A percentile compares a stretch with the other conserved stretches of the same genome.
phyloP scores from a whole-genome alignment of 192 early-diverging fungal genomes.

The Coemansia sp. region DNA sequence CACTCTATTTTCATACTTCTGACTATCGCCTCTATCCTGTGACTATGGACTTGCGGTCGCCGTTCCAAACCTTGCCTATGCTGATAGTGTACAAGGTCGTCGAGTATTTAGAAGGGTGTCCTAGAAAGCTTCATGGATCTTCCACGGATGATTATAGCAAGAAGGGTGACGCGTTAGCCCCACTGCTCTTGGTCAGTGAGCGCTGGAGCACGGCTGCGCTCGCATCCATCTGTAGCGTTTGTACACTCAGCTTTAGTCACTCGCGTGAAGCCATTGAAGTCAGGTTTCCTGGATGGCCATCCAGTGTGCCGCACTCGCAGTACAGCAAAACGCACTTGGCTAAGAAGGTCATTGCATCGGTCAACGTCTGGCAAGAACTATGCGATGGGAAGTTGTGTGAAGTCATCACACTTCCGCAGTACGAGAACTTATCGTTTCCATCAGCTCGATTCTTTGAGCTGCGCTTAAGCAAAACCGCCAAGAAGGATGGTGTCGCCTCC shows the following conservation, averaged over 20 bases:
- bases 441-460: not conserved
- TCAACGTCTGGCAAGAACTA: not conserved
- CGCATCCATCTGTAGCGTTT: not conserved
- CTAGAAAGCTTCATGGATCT: not conserved
- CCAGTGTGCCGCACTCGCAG: not conserved
- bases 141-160: not conserved
- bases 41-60: not conserved
- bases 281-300: not conserved
- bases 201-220: conserved; percentile 5
- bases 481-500: not conserved
- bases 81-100: not conserved
- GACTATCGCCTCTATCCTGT: not conserved
- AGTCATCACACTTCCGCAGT: not conserved
- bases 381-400: conserved; percentile 4
- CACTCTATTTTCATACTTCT: not conserved
- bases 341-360: not conserved
- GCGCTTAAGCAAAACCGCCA: not conserved
- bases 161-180: not conserved
- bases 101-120: not conserved
- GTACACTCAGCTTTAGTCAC: not conserved
- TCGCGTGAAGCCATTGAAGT: not conserved
- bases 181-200: not conserved
- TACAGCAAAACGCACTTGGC: not conserved
- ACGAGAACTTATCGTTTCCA: not conserved
- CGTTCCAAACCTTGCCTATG: not conserved